These are phyloP conservation scores for Clonostachys solani DNA, from an alignment of 2,329 filamentous ascomycete species.

Conservation along the genomic window DNA sequence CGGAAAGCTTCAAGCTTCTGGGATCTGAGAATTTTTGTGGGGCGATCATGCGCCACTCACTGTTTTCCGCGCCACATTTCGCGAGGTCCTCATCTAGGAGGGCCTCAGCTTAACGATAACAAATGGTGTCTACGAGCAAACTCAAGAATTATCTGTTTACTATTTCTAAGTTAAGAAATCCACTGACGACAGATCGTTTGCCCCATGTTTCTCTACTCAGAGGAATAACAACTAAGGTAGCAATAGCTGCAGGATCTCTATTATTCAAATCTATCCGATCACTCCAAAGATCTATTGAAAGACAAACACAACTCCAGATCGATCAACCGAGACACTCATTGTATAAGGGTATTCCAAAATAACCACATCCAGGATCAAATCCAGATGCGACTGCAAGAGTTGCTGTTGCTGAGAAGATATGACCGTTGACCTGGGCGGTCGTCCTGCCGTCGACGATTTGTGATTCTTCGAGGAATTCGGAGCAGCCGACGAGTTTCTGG, in stretches of 20 bases:
- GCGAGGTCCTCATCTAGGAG: no score
- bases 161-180: neutral
- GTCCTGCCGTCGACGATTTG: conserved; percentile 15
- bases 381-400: conserved; percentile 79
- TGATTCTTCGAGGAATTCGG: conserved; percentile 20
- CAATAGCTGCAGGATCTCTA: no score
- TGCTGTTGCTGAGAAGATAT: conserved; percentile 87
- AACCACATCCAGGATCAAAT: conserved; percentile 84
- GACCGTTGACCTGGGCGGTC: conserved; percentile 71
- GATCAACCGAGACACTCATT: conserved; percentile 88
- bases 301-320: conserved; percentile 85
- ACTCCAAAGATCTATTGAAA: conserved; percentile 43
- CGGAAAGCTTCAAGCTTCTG: no score
- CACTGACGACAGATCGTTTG: no score
- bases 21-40: no score
- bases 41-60: no score
- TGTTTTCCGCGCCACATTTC: no score
- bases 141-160: neutral
- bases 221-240: no score
- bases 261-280: no score
- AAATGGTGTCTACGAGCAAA: no score
- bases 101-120: no score
- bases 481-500: conserved; percentile 27
- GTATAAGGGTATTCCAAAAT: conserved; percentile 84
- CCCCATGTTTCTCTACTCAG: no score